These are phyloP conservation scores for Candida freyschussii DNA, from an alignment of 1,139 yeast species.

Conservation along the genomic window DNA sequence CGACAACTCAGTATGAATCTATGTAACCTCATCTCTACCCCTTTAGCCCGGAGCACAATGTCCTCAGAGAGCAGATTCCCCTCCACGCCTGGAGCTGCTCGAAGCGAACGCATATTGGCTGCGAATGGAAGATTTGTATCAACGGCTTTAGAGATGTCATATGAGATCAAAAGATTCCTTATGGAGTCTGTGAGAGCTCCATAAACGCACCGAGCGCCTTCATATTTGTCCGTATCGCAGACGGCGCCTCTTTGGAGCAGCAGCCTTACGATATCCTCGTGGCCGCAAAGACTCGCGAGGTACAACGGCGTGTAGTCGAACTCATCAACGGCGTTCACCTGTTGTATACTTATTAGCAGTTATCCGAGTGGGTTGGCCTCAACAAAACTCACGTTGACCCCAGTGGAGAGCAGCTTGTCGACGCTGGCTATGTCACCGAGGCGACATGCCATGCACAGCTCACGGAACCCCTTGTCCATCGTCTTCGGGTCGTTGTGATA, in stretches of 20 bases:
- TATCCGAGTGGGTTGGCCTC: too few relatives aligned
- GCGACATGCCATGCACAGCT: conserved; percentile 63
- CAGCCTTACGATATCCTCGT: conserved; percentile 53
- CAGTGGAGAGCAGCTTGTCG: conserved; percentile 51
- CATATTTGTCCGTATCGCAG: conserved; percentile 74
- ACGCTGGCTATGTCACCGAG: conserved; percentile 63
- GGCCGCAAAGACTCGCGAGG: conserved; percentile 73
- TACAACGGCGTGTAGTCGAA: conserved; percentile 75
- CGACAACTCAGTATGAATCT: conserved; percentile 36
- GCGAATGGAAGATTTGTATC: conserved; percentile 74
- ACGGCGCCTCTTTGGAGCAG: conserved; percentile 65
- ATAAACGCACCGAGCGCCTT: conserved; percentile 75
- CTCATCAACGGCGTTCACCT: conserved; percentile 54
- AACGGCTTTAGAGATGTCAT: conserved; percentile 64
- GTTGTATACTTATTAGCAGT: too few relatives aligned
- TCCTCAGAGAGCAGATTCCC: conserved; percentile 33
- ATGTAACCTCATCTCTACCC: conserved; percentile 26
- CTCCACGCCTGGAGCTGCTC: conserved; percentile 23
- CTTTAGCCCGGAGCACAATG: conserved; percentile 20
- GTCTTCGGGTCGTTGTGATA: too few relatives aligned
- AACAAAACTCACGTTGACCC: conserved; percentile 37
- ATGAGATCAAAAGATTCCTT: conserved; percentile 51
- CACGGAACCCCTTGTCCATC: conserved; percentile 23
- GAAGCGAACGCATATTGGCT: conserved; percentile 51
- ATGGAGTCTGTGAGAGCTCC: conserved; percentile 72